Evolutionary conservation across 805 yeast genomes (phyloP), one percentile per base, ranked within the genome.

Genomic region (Priceomyces melissophilus): DNA sequence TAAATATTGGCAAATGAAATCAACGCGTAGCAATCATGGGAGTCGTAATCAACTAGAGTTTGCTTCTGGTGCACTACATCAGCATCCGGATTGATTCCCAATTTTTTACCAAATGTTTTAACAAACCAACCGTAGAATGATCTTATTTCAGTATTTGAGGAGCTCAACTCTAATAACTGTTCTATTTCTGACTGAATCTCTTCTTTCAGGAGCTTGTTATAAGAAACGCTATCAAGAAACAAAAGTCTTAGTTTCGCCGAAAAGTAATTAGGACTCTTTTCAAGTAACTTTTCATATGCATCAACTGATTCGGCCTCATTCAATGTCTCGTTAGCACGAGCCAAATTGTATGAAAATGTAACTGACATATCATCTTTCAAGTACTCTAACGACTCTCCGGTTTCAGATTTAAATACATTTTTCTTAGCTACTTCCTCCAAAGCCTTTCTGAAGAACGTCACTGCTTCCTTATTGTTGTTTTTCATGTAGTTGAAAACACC

Each of bases 71-170:
- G 95, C 10, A 75, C 69, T 46, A 87, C 82, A 60, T 88, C 96
- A 28, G 77, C 58, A 47, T 78, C 83, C 6, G 73, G 66, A 45
- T 71, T 61, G 39, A 69, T 55, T 20, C 77, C 75, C 25, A 68
- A 46, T 47, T 71, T 76, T 49, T 73, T 73, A 25, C 84, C 81
- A 55, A 74, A 74, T 44, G 76, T 78, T 44, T 76, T 75, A 50
- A 89, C 67, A 55, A 79, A 87, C 97, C 98, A 93, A 26, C 95
- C 93, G 59, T 85, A 87, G 51, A 93, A 85, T 0, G 98, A 84
- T 46, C 99, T 81, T 2, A 87, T 81, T 58, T 90, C 96, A 45
- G 88, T 65, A 54, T 87, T 78, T 8, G 79, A 76, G 1, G 79
- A 73, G 45, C 78, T 71, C 10, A 70, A 61, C 3, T 65, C 61